phyloP scores from a whole-genome alignment of 768 basidiomycete species.

The Suillus lakei region DNA sequence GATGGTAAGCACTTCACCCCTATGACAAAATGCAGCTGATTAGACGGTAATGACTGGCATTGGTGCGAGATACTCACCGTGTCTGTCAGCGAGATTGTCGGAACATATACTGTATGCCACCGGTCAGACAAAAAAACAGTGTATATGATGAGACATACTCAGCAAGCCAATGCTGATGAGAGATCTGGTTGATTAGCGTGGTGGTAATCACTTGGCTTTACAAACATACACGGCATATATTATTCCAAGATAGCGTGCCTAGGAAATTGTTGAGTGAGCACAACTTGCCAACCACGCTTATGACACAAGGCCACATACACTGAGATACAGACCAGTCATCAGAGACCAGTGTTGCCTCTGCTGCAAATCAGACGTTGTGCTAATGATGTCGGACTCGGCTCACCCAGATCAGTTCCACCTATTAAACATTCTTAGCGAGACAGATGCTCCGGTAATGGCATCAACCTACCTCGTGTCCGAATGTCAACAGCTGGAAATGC shows the following conservation, averaged over 20 bases:
- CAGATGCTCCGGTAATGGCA: not conserved
- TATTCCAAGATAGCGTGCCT: conserved; percentile 4
- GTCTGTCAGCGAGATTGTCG: not conserved
- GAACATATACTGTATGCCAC: not conserved
- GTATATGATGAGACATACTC: not conserved
- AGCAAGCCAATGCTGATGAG: not conserved
- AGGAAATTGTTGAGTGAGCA: not conserved
- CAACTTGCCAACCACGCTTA: not conserved
- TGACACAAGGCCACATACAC: not conserved
- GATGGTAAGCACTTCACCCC: not conserved
- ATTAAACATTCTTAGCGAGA: not conserved
- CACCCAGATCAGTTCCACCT: conserved; percentile 5
- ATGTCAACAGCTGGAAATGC: not conserved
- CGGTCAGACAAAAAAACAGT: not conserved
- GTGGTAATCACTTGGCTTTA: not conserved
- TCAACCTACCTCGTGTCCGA: not conserved
- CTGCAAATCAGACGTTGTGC: not conserved
- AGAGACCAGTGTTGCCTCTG: conserved; percentile 1
- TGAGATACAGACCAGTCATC: not conserved
- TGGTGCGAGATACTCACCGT: not conserved
- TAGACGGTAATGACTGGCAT: not conserved
- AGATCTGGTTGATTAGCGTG: not conserved
- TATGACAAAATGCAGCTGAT: not conserved
- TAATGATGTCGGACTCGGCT: not conserved
- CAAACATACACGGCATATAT: not conserved